Evolutionary conservation across 306 rosid genomes (phyloP).

Genomic region (Datisca glomerata): DNA sequence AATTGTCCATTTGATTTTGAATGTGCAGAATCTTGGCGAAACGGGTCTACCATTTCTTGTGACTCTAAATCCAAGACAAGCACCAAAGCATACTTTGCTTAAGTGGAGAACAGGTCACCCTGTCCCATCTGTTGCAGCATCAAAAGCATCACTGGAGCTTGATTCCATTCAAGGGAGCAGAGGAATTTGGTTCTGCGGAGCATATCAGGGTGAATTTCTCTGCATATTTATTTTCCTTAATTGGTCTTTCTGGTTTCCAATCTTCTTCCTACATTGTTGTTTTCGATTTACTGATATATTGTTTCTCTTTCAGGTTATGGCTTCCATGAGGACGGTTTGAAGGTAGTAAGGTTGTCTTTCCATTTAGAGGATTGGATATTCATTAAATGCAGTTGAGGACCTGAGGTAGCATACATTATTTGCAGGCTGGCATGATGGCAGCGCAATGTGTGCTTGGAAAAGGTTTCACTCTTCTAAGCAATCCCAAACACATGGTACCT

Average conservation of each 20-base stretch:
- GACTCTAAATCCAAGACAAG: slow-evolving; percentile 71
- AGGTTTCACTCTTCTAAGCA: slow-evolving; percentile 31
- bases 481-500: slow-evolving; percentile 85
- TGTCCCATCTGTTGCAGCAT: slow-evolving; percentile 72
- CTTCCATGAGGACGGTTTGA: slow-evolving; percentile 90
- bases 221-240: not conserved
- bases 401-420: slow-evolving; percentile 3
- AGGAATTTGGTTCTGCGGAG: slow-evolving; percentile 88
- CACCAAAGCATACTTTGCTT: slow-evolving; percentile 50
- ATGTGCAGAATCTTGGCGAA: slow-evolving; percentile 63
- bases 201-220: slow-evolving; percentile 55
- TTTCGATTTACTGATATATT: not conserved
- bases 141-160: slow-evolving; percentile 61
- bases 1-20: slow-evolving; percentile 3
- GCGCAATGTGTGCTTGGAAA: slow-evolving; percentile 61
- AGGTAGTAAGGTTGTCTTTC: slow-evolving; percentile 30
- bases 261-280: not conserved
- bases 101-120: slow-evolving; percentile 84
- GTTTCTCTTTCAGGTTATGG: slow-evolving; percentile 66
- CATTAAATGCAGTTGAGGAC: too few species aligned
- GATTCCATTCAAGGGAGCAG: slow-evolving; percentile 72
- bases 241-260: not conserved
- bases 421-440: slow-evolving; percentile 79
- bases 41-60: slow-evolving; percentile 53
- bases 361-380: not conserved